These are phyloP conservation scores for Cenchrus fungigraminus DNA, from an alignment of 176 grass and related monocot genomes.

Conservation along the genomic window DNA sequence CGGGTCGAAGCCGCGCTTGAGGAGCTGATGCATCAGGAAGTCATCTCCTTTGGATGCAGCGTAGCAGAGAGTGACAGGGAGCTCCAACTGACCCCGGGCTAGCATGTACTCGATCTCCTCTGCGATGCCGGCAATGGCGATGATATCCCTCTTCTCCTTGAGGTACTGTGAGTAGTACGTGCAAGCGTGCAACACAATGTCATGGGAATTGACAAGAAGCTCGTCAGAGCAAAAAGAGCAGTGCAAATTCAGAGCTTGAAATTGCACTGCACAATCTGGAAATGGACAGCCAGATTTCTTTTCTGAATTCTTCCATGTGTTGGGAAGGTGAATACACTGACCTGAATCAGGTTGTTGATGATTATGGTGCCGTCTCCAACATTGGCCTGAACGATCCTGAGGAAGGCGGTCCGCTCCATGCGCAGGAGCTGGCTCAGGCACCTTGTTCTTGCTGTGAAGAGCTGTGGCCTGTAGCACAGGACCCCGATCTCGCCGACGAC, in stretches of 20 bases:
- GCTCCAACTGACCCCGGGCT: conserved; percentile 56
- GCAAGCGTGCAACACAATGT: not conserved
- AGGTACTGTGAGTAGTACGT: conserved; percentile 45
- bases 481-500: conserved; percentile 80
- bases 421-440: conserved; percentile 79
- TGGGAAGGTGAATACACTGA: not conserved
- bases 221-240: not conserved
- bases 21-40: conserved; percentile 63
- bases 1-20: conserved; percentile 58
- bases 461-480: conserved; percentile 83
- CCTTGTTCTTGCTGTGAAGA: conserved; percentile 70
- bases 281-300: not conserved
- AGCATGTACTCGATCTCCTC: conserved; percentile 83
- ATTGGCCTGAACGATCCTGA: conserved; percentile 72
- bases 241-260: not conserved
- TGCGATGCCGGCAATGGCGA: conserved; percentile 33
- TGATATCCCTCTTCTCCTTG: conserved; percentile 54
- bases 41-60: conserved; percentile 68
- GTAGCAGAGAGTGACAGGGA: conserved; percentile 72
- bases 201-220: not conserved
- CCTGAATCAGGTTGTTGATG: conserved; percentile 83
- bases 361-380: conserved; percentile 70
- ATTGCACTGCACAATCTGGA: not conserved
- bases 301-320: not conserved
- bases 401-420: conserved; percentile 60